Base-by-base conservation (phyloP, 345 rosid species). In the Geranium brycei region DNA sequence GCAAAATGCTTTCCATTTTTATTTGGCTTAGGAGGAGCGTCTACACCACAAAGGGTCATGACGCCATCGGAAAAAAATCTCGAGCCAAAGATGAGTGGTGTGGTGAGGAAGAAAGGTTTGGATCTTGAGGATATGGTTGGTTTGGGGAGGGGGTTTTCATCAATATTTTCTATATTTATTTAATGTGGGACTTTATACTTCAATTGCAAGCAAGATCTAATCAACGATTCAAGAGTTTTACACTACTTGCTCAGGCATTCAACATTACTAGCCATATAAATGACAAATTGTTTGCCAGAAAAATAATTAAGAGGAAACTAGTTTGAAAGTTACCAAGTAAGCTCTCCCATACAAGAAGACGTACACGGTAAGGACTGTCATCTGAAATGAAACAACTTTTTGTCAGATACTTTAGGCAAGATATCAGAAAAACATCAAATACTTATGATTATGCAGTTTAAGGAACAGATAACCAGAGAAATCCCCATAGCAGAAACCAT, bases 351-450 rank as follows among this genome's bases (percentile, higher is more conserved):
- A 90, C 19, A 93, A 72, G 81, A 93, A 93, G 67, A 90, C 75
- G 71, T 93, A 93, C 47, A 93, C 84, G 8, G 95, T 85, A 60
- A 93, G 96, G 72, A 93, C 97, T 7, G 99, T 93, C 97, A 93
- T 90, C 99, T 93, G 97, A 82, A 80, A 51, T 57, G 68, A 64
- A 75, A 73, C 11, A 68, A 73, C 18, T 23, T 51, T 19, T 62
- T 58, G 68, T 66, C 60, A 83, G 77, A 69, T 10, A 61, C 62
- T 35, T 11, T 30, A 47, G 38, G 66, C 67, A 72, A 30, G 19
- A 40, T 51, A 62, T 57, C 62, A 30, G 17, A 32, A 55, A 19
- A 17, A 1, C 17, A 59, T 59, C 67, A 61, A 68, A 62, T 23
- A 15, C 18, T n/a, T 62, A 59, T 16, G 53, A 68, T n/a, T 51